phyloP scores from a whole-genome alignment of 2,329 filamentous ascomycete species.

The Coleophoma crateriformis region DNA sequence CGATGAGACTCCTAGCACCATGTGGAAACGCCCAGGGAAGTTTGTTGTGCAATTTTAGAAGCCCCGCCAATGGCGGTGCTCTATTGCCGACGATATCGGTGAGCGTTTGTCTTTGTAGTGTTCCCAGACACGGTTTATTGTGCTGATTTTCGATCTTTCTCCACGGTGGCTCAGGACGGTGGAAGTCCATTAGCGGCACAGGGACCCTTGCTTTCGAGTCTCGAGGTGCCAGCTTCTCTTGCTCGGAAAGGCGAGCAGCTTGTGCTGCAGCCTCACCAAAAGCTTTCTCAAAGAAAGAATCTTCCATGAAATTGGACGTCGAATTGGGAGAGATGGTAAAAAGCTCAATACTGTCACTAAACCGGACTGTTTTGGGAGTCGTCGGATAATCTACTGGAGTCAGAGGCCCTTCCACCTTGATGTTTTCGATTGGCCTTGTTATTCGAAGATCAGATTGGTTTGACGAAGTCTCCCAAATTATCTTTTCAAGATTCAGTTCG shows the following conservation, averaged over 20 bases:
- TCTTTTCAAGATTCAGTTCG: too few species aligned
- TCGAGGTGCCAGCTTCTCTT: conserved; percentile 24
- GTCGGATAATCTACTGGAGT: conserved; percentile 16
- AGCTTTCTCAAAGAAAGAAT: conserved; percentile 18
- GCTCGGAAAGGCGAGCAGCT: conserved; percentile 17
- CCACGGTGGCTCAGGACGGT: conserved; percentile 40
- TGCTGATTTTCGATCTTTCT: conserved; percentile 12
- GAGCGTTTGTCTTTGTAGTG: conserved; percentile 25
- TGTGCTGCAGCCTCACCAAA: conserved; percentile 14
- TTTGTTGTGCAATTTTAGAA: conserved; percentile 30
- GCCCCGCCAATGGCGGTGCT: conserved; percentile 32
- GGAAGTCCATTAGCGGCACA: conserved; percentile 41
- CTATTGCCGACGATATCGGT: conserved; percentile 20
- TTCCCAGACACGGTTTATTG: conserved; percentile 16
- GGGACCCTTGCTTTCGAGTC: conserved; percentile 37
- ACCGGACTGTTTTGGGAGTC: conserved; percentile 16
- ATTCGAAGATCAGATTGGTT: not conserved
- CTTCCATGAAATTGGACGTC: conserved; percentile 3
- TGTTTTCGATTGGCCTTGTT: conserved; percentile 6
- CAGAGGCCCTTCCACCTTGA: conserved; percentile 23
- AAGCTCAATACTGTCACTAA: conserved; percentile 18
- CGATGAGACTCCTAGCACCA: conserved; percentile 4
- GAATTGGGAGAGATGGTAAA: conserved; percentile 7
- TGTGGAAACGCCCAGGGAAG: conserved; percentile 39
- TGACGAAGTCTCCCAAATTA: not conserved